Evolutionary conservation across 257 asterid genomes (phyloP), one percentile per base, ranked within the genome.

Genomic region (Sherardia arvensis): DNA sequence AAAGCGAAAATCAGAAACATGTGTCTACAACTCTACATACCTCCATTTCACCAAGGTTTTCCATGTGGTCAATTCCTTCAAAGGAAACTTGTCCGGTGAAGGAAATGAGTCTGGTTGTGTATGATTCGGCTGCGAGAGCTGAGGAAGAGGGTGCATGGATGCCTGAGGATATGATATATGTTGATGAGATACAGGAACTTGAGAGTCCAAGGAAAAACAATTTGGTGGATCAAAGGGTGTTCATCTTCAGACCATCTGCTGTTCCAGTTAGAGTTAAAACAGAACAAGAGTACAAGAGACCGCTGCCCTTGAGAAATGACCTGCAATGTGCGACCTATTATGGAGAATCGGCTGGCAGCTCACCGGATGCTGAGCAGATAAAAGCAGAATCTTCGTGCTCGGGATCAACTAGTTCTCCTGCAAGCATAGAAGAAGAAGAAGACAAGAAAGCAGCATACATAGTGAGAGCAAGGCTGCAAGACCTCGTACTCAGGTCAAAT

Each of bases 161-260:
- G 45, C 82, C 77, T 0, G 71, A 86, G 60, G 86, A 88, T 57
- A 78, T 80, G 47, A 65, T 77, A 21, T 79, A 78, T 62, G 72
- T 84, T 5, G 95, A 85, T 62, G 94, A 85, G 76, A 80, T 90
- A 43, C 83, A 84, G 63, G 97, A 87, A 77, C 74, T 85, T 11
- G 77, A 73, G 12, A 62, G 84, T 28, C 79, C 84, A n/a, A n/a
- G n/a, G n/a, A n/a, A n/a, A 14, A 72, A 74, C 53, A 62, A 34
- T 43, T 40, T 66, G 57, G 82, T 74, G 59, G 95, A 89, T 65
- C 90, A 87, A 70, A 80, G 97, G 49, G 40, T 84, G 20, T 90
- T 90, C 77, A 28, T 71, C 76, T 90, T 90, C 76, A 83, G 71
- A 72, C 66, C 86, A 34, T 66, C 78, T 3, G 61, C 22, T 30